Evolutionary conservation across 805 yeast genomes (phyloP), one percentile per base, ranked within the genome.

Genomic region (Ogataea allantospora): DNA sequence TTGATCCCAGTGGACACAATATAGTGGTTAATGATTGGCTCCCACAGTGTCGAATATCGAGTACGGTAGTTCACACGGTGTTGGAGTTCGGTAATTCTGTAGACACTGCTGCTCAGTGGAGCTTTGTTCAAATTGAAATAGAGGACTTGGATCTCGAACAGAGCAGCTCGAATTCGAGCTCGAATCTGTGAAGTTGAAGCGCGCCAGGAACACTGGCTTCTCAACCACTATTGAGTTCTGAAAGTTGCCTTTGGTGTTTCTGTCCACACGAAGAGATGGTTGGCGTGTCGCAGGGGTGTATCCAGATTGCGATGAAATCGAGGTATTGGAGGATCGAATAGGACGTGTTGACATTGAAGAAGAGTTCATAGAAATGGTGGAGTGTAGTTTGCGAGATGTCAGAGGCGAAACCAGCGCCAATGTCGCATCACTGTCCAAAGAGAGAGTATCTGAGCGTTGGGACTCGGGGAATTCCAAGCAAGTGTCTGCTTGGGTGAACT

Each of bases 41-140:
- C 30, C 28, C 19, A 39, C 25, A 17, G 44, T 32, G 22, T 46
- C 50, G 35, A 46, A 46, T 6, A 46, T 46, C 16, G 50, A 46
- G 31, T 28, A 43, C 8, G 46, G 36, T 14, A 33, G 34, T n/a
- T 36, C 38, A 18, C 32, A 35, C n/a, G 43, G 42, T 13, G 40
- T 34, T 5, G 41, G 41, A 4, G 35, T 25, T 19, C 34, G 12
- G 43, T 35, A 19, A 35, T 30, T 29, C 17, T 40, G 37, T 29
- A 41, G 35, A 35, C 36, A 24, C 15, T 39, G 25, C 38, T 34
- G 29, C 11, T 16, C 20, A 20, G 26, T 30, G 22, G 33, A 26
- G 10, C 23, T 21, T 21, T 22, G 11, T 11, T 38, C 39, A 23
- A 11, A 43, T 12, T 39, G 38, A 18, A 40, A 39, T 4, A 39